Percentiles rank a stretch among this genome's conserved stretches.
Evolutionary conservation across 345 rosid genomes (phyloP).

Genomic region (Laguncularia racemosa): DNA sequence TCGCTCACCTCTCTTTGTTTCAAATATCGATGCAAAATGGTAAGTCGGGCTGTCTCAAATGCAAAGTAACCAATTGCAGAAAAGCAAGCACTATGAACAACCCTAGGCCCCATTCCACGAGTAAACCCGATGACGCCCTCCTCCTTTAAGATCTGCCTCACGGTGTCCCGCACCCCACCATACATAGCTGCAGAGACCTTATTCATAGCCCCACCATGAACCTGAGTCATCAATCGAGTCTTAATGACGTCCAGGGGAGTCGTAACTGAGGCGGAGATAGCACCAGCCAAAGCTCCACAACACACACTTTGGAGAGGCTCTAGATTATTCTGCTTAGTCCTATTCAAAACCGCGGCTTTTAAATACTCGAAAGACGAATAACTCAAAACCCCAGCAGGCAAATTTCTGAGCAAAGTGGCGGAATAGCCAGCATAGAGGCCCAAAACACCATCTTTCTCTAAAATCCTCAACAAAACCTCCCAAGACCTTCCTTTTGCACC

Average conservation of each 20-base stretch:
- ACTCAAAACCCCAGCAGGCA: conserved; percentile 89
- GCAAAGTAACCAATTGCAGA: conserved; percentile 89
- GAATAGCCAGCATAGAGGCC: conserved; percentile 90
- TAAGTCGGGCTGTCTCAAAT: conserved; percentile 84
- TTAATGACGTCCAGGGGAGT: conserved; percentile 91
- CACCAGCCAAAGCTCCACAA: conserved; percentile 91
- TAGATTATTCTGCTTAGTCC: conserved; percentile 46
- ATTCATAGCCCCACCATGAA: conserved; percentile 32
- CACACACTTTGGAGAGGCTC: conserved; percentile 83
- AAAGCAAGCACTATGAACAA: conserved; percentile 90
- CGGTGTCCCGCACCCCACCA: conserved; percentile 48
- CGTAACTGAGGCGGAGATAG: conserved; percentile 80
- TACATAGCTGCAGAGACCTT: conserved; percentile 59
- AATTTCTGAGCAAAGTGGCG: conserved; percentile 78
- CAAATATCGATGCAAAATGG: conserved; percentile 64
- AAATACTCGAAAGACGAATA: conserved; percentile 88
- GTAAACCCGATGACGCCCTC: conserved; percentile 90
- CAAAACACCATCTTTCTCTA: conserved; percentile 80
- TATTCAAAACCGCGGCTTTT: conserved; percentile 68
- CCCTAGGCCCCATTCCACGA: conserved; percentile 80
- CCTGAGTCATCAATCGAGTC: conserved; percentile 93
- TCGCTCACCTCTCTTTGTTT: conserved; percentile 43
- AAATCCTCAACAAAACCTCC: conserved; percentile 54
- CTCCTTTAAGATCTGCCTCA: conserved; percentile 75
- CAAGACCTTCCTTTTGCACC: conserved; percentile 82